Conservation (phyloP, 2,329 filamentous ascomycete species). For the Lasiodiplodia citricola region DNA sequence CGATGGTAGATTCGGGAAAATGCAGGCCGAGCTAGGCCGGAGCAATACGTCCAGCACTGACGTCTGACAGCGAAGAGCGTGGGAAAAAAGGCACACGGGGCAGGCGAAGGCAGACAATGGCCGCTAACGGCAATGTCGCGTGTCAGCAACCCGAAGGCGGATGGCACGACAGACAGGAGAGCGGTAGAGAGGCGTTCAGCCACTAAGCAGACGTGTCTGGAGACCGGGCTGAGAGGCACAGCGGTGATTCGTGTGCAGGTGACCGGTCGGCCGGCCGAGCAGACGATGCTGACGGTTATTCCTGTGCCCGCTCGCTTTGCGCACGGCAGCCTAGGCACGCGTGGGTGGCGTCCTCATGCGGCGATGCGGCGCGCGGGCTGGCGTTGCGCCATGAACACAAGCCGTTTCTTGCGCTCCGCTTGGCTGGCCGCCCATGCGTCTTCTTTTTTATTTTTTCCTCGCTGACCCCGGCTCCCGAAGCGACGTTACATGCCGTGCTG, state of each 20-base stretch:
- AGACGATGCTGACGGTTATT: not conserved
- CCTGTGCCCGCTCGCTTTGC: slow-evolving; percentile 1
- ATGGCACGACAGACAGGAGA: slow-evolving; percentile 11
- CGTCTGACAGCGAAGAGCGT: not conserved
- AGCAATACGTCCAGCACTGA: slow-evolving; percentile 1
- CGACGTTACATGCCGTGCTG: slow-evolving; percentile 18
- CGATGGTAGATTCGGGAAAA: slow-evolving; percentile 9
- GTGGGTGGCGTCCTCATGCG: slow-evolving; percentile 8
- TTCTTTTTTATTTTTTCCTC: not conserved
- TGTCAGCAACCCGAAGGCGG: not conserved
- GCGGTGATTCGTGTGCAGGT: slow-evolving; percentile 1
- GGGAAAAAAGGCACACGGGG: not conserved
- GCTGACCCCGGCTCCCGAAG: not conserved
- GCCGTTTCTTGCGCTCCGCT: not conserved
- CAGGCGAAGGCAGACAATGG: not conserved
- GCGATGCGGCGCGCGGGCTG: slow-evolving; percentile 12
- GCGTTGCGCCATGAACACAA: not conserved
- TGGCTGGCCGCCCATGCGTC: not conserved
- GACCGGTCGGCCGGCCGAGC: not conserved
- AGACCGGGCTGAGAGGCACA: slow-evolving; percentile 9
- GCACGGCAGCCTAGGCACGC: not conserved
- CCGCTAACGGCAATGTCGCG: not conserved
- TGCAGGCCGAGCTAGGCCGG: slow-evolving; percentile 7
- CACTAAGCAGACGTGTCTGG: slow-evolving; percentile 12
- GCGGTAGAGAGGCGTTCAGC: not conserved